Evolutionary conservation across 139 green algal species (phyloP).

Genomic region (Micromonas commoda): DNA sequence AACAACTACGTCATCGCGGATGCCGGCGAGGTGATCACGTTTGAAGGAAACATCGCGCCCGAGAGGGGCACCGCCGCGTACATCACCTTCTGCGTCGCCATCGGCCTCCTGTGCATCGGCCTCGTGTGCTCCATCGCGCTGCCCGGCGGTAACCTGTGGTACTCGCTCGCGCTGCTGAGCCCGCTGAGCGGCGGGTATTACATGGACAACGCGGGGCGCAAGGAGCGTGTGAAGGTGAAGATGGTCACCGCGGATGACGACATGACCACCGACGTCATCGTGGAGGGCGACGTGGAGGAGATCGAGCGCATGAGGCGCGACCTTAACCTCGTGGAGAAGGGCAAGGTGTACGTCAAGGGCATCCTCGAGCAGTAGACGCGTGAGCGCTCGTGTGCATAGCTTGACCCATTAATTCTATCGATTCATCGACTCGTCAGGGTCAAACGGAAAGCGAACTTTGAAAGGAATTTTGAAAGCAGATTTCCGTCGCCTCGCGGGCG

Average conservation of each 20-base stretch:
- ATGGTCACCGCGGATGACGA: slow-evolving; percentile 51
- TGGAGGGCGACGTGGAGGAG: slow-evolving; percentile 47
- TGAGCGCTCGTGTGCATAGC: too few relatives aligned
- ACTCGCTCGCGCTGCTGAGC: slow-evolving; percentile 38
- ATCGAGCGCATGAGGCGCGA: slow-evolving; percentile 42
- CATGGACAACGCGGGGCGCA: slow-evolving; percentile 38
- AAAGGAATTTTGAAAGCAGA: too few relatives aligned
- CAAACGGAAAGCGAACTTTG: too few relatives aligned
- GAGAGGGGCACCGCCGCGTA: slow-evolving; percentile 41
- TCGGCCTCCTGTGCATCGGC: slow-evolving; percentile 41
- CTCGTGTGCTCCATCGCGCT: slow-evolving; percentile 49
- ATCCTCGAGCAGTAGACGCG: slow-evolving; percentile 40
- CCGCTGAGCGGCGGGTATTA: slow-evolving; percentile 47
- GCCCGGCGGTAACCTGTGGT: slow-evolving; percentile 43
- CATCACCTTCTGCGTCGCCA: slow-evolving; percentile 45
- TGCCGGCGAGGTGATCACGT: slow-evolving; percentile 46
- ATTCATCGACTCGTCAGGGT: too few relatives aligned
- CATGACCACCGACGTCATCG: slow-evolving; percentile 40
- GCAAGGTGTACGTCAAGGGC: slow-evolving; percentile 48
- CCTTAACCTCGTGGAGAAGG: slow-evolving; percentile 44
- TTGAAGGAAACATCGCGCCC: slow-evolving; percentile 45
- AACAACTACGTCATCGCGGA: slow-evolving; percentile 51
- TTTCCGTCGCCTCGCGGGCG: too few relatives aligned
- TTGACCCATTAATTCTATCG: too few relatives aligned
- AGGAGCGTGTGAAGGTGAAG: slow-evolving; percentile 52